Base-by-base conservation (phyloP, 1,284 basidiomycete genomes). In the Heterobasidion annosum region DNA sequence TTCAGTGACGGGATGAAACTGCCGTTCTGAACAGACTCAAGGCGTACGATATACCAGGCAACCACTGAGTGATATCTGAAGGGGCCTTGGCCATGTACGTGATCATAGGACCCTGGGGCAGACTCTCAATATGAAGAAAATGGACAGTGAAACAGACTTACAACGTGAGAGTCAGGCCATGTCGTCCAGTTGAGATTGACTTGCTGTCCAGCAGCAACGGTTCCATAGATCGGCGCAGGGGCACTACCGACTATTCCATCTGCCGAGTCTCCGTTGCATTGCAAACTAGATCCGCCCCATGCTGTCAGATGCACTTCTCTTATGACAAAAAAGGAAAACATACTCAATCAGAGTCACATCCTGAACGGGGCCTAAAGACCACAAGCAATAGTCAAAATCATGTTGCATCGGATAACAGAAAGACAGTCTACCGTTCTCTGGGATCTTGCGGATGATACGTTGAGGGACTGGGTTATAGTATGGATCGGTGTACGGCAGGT, bases 21-120 rank as follows among this genome's bases (percentile, higher is more conserved):
- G 37, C 2, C 0, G 37, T 40, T 40, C 8, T 37, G 12, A n/a
- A 63, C 73, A 54, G 57, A 75, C 73, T 61, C 65, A 6, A 25
- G 25, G 5, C 25, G 25, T 25, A 25, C 25, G 25, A 25, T 25
- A 61, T 73, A 18, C 72, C 71, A 5, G 74, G 76, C 40, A 58
- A 63, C 74, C 74, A 77, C 48, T 67, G 62, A 2, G 74, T 77
- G 56, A 78, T 74, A 59, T 75, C 69, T 47, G 64, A 68, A 4
- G 76, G 74, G 1, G 71, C 75, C 13, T 66, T 64, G n/a, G 74
- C 73, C 64, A 77, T 68, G 61, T 77, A 78, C 3, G 74, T 78
- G 60, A 78, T 73, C 57, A 77, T 65, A 0, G 75, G 75, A 4
- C 75, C 73, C 61, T 68, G 50, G 9, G 10, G 2, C 37, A 16